phyloP scores from a whole-genome alignment of 768 basidiomycete genomes.

The Inosperma sp. region DNA sequence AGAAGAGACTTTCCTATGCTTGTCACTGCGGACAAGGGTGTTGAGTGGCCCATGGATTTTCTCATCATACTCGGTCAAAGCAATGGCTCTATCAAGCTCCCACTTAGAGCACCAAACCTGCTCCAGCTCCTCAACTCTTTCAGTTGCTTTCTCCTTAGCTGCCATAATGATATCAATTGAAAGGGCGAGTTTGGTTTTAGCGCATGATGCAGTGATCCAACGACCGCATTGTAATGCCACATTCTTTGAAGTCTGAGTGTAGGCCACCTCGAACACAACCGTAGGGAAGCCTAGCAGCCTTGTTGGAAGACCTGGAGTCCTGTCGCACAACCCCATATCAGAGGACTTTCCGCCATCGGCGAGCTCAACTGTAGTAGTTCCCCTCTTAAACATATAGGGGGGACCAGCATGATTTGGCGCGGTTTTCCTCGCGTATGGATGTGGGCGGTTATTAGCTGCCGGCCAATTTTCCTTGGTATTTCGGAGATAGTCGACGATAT shows the following conservation, averaged over 20 bases:
- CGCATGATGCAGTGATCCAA: background rate
- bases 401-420: background rate
- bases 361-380: background rate
- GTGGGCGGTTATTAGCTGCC: no score
- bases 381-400: background rate
- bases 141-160: background rate
- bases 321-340: background rate
- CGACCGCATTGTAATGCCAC: background rate
- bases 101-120: background rate
- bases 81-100: background rate
- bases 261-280: background rate
- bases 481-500: no score
- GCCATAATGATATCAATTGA: background rate
- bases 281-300: background rate
- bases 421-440: background rate
- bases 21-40: background rate
- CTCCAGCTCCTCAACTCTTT: background rate
- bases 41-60: background rate
- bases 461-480: no score
- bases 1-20: background rate
- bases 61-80: background rate
- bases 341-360: background rate
- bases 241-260: background rate
- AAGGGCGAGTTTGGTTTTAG: background rate
- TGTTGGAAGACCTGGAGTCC: background rate